Evolutionary conservation across 192 early-diverging fungal species (phyloP).

Genomic region (Coemansia sp.): DNA sequence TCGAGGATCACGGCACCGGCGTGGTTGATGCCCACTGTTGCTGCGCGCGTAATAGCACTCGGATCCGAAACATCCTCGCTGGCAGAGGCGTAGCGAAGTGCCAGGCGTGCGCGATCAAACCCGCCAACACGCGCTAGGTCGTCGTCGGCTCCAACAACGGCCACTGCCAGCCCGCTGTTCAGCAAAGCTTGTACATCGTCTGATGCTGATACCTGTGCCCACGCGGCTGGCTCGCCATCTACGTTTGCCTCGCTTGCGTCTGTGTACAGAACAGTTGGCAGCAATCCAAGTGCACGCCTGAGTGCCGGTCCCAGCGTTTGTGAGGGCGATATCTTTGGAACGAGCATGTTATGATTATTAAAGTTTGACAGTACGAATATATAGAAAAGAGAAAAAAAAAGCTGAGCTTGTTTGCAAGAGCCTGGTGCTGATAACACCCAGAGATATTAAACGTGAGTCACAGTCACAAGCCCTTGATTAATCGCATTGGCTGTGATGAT

Average conservation of each 20-base stretch:
- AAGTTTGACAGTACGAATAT: neutral
- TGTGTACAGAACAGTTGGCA: slow-evolving; percentile 23
- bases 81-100: slow-evolving; percentile 27
- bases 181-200: slow-evolving; percentile 32
- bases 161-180: slow-evolving; percentile 42
- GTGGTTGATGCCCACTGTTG: slow-evolving; percentile 16
- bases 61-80: slow-evolving; percentile 11
- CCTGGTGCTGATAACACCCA: neutral
- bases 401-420: neutral
- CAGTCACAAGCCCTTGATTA: slow-evolving; percentile 2
- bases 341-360: slow-evolving; percentile 26
- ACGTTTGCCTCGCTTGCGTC: slow-evolving; percentile 23
- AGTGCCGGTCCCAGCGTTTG: slow-evolving; percentile 23
- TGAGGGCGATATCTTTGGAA: slow-evolving; percentile 36
- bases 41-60: slow-evolving; percentile 11
- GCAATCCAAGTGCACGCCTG: slow-evolving; percentile 18
- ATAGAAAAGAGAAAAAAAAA: neutral
- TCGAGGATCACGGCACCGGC: slow-evolving; percentile 39
- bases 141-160: slow-evolving; percentile 20
- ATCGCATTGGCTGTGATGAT: neutral
- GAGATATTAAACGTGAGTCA: slow-evolving; percentile 1
- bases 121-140: neutral
- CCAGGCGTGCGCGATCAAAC: slow-evolving; percentile 35
- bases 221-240: slow-evolving; percentile 7
- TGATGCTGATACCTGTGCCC: slow-evolving; percentile 23